Conservation (phyloP, 2,329 filamentous ascomycete species). For the Graphilbum sp. region DNA sequence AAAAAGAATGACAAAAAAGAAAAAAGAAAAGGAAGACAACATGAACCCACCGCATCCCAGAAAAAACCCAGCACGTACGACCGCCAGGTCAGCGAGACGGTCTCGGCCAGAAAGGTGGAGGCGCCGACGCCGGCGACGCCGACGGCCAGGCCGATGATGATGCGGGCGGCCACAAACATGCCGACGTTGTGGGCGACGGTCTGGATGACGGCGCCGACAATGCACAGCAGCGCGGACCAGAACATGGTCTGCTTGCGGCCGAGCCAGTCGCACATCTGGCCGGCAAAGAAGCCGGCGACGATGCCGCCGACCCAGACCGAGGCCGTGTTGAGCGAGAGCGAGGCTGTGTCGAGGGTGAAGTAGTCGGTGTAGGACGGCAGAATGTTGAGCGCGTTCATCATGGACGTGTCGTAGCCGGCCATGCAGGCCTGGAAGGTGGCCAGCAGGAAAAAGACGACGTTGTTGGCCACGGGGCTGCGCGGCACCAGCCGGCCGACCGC, state of each 20-base stretch:
- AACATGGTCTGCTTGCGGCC: slow-evolving; percentile 11
- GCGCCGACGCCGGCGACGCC: slow-evolving; percentile 42
- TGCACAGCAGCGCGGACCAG: background rate
- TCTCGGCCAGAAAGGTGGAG: slow-evolving; percentile 42
- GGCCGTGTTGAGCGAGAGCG: slow-evolving; percentile 5
- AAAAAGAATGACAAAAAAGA: too few relatives aligned
- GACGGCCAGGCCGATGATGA: slow-evolving; percentile 42
- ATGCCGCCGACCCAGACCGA: slow-evolving; percentile 9
- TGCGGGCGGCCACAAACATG: slow-evolving; percentile 43
- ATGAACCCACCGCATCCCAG: background rate
- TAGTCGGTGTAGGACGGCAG: slow-evolving; percentile 18
- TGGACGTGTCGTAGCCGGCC: background rate
- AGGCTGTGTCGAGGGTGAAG: slow-evolving; percentile 16
- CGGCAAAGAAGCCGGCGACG: slow-evolving; percentile 9
- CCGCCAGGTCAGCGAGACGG: background rate
- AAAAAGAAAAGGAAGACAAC: slow-evolving; percentile 25
- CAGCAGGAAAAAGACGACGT: background rate
- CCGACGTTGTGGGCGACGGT: slow-evolving; percentile 17
- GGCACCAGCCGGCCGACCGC: background rate
- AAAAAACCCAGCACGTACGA: background rate
- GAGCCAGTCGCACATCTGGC: slow-evolving; percentile 9
- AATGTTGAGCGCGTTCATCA: slow-evolving; percentile 18
- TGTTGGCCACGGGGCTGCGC: background rate
- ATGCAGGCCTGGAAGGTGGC: background rate
- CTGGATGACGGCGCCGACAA: slow-evolving; percentile 9